Evolutionary conservation across 2,329 filamentous ascomycete species (phyloP), one percentile per base, ranked within the genome.

Genomic region (Phialophora expanda): DNA sequence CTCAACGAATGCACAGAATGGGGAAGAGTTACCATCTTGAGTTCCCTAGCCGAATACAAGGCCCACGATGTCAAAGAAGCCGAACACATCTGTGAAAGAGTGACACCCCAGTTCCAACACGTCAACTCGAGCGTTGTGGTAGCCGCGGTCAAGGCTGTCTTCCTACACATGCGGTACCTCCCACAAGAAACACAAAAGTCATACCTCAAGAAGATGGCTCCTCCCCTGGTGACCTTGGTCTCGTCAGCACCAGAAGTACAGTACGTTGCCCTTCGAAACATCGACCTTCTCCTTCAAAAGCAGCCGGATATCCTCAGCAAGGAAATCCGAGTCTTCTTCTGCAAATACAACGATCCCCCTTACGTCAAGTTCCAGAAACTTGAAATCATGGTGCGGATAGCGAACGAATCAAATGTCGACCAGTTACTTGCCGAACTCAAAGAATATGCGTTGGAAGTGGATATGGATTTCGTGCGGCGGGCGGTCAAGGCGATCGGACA

Each of bases 301-400:
- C 94, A 97, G 78, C 93, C 95, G 11, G 93, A 97, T 72, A 97
- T 99, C 63, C 85, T 99, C 9, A 96, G 92, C 84, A 98, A 98
- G 78, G 95, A 99, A 78, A 88, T 99, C 74, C 88, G 95, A 53
- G 95, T 99, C 8, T 99, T 99, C 82, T 99, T 99, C 82, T 99
- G 95, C 89, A 99, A 99, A 81, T 99, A 99, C 82, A 98, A 98
- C 76, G 95, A 99, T 73, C 94, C 95, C 1, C 93, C 93, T 24
- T 99, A 99, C 77, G 89, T 99, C 74, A 99, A 99, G 79, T 88
- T 99, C 66, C 91, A 97, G 76, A 99, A 99, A 77, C 86, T 99
- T 57, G 95, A 99, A 77, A 98, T 98, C 69, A 98, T 99, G 95
- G 94, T 99, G 56, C 89, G 95, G 78, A 98, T 99, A 88, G 92